Evolutionary conservation across 2,329 filamentous ascomycete genomes (phyloP), one percentile per base, ranked within the genome.

Genomic region (Pseudogymnoascus sp.): DNA sequence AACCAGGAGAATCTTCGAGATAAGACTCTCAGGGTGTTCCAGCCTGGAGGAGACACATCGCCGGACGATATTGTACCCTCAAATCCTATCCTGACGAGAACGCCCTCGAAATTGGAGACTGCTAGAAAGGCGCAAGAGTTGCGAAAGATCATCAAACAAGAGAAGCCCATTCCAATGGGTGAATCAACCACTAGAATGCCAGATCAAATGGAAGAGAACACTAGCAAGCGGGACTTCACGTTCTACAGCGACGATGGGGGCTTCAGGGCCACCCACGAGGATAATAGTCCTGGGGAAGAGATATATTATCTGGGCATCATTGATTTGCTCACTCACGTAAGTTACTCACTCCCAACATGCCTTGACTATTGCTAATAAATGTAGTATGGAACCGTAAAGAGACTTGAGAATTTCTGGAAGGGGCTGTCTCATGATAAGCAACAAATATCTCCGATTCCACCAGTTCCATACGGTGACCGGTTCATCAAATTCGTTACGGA

Each of bases 271-370:
- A 97, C 94, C 0, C 92, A 97, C 72, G 92, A 97, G 74, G 87
- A 96, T 74, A 89, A 96, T 66, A 78, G 80, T 14, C 85, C 90
- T 1, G 92, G 89, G 1, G 91, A 97, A 62, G 91, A 96, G 76
- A 92, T 99, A 43, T 99, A 99, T 76, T 99, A 99, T 73, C 84
- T 99, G 6, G 95, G 94, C 37, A 95, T 99, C 69, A 99, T 99
- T 74, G 94, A 99, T 76, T 99, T 94, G 75, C 80, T 99, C 70
- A 99, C 94, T 69, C 91, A 97, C 74, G 92, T 96, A 82, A 85
- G 90, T 84, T 61, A 35, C 23, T 10, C 63, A 23, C 37, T 60
- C 45, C 11, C 4, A n/a, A 19, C 35, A 11, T 6, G 2, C 23
- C 29, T 21, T 33, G 29, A 33, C 8, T 23, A 6, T 60, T 14